Evolutionary conservation across 2,329 filamentous ascomycete genomes (phyloP).

Genomic region (Trichoderma sp.): DNA sequence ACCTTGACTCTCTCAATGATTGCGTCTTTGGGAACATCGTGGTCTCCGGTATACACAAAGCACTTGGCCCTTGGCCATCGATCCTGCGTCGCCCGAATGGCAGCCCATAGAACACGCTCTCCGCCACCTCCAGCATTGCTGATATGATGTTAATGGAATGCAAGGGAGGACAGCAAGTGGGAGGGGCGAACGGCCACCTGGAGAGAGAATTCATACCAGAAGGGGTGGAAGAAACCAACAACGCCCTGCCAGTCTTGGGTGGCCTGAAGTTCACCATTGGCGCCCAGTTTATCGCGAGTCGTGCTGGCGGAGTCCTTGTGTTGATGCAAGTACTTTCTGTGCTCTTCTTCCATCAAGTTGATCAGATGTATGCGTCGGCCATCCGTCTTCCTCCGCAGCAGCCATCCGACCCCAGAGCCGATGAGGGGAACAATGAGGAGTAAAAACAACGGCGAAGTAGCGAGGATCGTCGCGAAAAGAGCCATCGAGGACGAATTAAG

Average conservation of each 20-base stretch:
- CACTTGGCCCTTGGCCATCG: constrained; percentile 88
- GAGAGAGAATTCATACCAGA: constrained; percentile 66
- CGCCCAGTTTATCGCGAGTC: constrained; percentile 67
- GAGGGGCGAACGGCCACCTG: not conserved
- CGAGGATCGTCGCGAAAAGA: constrained; percentile 35
- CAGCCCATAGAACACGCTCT: constrained; percentile 94
- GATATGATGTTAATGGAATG: constrained; percentile 26
- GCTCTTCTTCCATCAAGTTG: constrained; percentile 53
- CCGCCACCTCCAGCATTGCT: constrained; percentile 96
- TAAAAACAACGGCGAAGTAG: constrained; percentile 32
- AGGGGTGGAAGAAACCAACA: constrained; percentile 96
- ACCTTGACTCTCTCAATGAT: constrained; percentile 81
- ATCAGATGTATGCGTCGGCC: constrained; percentile 64
- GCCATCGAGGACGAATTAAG: constrained; percentile 37
- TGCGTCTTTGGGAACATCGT: constrained; percentile 78
- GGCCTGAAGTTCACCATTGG: constrained; percentile 43
- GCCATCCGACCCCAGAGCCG: constrained; percentile 59
- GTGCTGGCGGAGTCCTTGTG: constrained; percentile 42
- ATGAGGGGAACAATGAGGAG: constrained; percentile 41
- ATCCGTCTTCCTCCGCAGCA: constrained; percentile 65
- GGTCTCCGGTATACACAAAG: constrained; percentile 93
- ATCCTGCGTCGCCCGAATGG: constrained; percentile 86
- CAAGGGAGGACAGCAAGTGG: not conserved
- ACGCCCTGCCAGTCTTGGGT: constrained; percentile 75
- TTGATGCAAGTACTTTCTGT: constrained; percentile 44